Percentiles rank a stretch among this genome's conserved stretches.
Evolutionary conservation across 2,329 filamentous ascomycete genomes (phyloP).

Genomic region (Fusarium newnesense): DNA sequence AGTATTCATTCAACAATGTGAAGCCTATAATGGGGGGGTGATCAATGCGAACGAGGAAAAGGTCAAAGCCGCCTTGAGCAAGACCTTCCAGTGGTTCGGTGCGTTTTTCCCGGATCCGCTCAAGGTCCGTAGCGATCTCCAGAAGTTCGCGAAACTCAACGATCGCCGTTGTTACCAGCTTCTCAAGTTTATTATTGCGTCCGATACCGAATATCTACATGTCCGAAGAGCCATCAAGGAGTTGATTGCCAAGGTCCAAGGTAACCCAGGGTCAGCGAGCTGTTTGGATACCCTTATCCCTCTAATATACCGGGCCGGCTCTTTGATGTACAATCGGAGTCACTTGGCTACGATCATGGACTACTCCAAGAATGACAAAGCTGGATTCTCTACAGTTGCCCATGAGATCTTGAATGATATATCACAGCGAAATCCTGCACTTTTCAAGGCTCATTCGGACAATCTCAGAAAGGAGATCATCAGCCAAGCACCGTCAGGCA

Average conservation of each 20-base stretch:
- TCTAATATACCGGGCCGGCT: constrained; percentile 83
- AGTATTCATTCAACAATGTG: constrained; percentile 84
- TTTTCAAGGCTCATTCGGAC: constrained; percentile 92
- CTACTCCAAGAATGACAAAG: constrained; percentile 84
- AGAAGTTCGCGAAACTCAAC: constrained; percentile 90
- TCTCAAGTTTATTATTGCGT: constrained; percentile 84
- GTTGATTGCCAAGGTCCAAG: constrained; percentile 82
- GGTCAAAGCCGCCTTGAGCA: constrained; percentile 76
- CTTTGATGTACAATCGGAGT: constrained; percentile 92
- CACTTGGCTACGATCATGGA: constrained; percentile 92
- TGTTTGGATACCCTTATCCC: constrained; percentile 84
- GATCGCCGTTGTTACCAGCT: constrained; percentile 92
- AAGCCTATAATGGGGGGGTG: constrained; percentile 89
- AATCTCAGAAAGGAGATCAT: constrained; percentile 90
- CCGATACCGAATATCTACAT: constrained; percentile 91
- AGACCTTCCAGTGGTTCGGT: constrained; percentile 77
- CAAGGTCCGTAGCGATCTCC: constrained; percentile 79
- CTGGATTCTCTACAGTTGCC: constrained; percentile 79
- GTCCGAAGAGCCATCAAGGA: constrained; percentile 92
- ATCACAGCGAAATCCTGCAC: constrained; percentile 85
- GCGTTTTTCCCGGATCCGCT: constrained; percentile 80
- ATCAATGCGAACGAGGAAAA: constrained; percentile 76
- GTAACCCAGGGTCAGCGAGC: constrained; percentile 67
- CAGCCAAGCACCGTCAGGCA: constrained; percentile 78
- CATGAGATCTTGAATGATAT: constrained; percentile 94